Conservation (phyloP, 371 early-diverging fungal genomes). For the Mucor ambiguus region DNA sequence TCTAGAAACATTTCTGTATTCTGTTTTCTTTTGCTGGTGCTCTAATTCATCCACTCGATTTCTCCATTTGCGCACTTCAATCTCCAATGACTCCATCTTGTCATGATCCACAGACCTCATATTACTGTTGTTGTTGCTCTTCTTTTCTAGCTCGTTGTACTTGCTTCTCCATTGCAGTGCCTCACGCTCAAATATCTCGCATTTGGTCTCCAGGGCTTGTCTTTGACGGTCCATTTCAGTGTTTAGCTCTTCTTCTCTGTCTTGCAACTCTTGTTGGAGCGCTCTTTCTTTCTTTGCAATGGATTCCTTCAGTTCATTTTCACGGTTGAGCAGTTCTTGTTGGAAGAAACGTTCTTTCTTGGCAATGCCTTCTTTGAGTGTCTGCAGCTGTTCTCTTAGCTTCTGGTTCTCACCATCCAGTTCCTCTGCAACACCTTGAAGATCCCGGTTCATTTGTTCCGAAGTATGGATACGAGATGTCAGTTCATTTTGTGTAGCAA, state of each 20-base stretch:
- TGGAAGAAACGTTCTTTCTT: constrained; percentile 26
- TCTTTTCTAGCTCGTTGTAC: constrained; percentile 13
- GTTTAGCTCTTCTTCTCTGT: constrained; percentile 29
- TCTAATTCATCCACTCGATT: constrained; percentile 28
- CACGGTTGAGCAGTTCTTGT: constrained; percentile 21
- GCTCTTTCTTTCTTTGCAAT: constrained; percentile 28
- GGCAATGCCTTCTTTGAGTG: constrained; percentile 22
- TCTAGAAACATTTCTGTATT: constrained; percentile 5
- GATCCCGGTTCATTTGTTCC: constrained; percentile 43
- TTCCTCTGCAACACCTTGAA: constrained; percentile 34
- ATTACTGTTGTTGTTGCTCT: background rate
- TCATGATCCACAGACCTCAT: background rate
- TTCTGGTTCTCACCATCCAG: constrained; percentile 33
- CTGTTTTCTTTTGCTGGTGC: constrained; percentile 15
- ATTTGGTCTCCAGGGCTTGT: constrained; percentile 22
- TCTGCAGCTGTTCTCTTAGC: constrained; percentile 31
- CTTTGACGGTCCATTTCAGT: constrained; percentile 22
- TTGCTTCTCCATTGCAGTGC: constrained; percentile 28
- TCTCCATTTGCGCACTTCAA: constrained; percentile 28
- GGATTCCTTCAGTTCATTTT: constrained; percentile 34
- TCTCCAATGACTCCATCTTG: constrained; percentile 20
- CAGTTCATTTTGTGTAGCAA: constrained; percentile 50
- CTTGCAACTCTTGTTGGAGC: constrained; percentile 18
- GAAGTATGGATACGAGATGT: constrained; percentile 39
- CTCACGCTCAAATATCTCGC: constrained; percentile 28